Base-by-base conservation (phyloP, 257 asterid genomes). In the Dorcoceras hygrometricum region DNA sequence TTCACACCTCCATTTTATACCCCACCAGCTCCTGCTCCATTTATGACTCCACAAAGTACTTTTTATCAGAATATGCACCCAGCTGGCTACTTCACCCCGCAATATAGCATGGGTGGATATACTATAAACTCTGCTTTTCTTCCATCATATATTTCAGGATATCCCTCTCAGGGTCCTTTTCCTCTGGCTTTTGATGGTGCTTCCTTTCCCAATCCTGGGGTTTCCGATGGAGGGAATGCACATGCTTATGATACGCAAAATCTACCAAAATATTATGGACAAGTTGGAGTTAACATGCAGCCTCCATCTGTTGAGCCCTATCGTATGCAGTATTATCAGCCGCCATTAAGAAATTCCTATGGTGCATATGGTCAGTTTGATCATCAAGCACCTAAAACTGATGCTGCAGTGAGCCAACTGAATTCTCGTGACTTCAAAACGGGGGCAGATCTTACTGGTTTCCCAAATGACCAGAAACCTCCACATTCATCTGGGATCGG, bases 131-230 rank as follows among this genome's bases (percentile, higher is more conserved):
- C 81, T 31, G 31, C 79, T 6, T 64, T 31, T 68, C 54, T 73
- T 20, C 79, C 79, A 34, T 46, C 80, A 12, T 78, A 75, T 69
- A 23, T 73, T 29, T 29, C 79, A 31, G 83, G 83, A 68, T 73
- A 76, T 76, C 66, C 74, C 53, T 75, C 78, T 63, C 75, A 78
- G 19, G 71, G 71, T 20, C 28, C 75, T 26, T 62, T 72, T 24
- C 78, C 80, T 26, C 8, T 68, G 62, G 72, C 77, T 18, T 69
- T 64, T 14, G 34, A 34, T 20, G 46, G 65, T 61, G 63, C 71
- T 58, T 20, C 75, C 6, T 63, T 73, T 74, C 74, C 71, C 8
- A 18, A 32, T 66, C 36, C 78, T 39, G 76, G 79, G 9, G 58
- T 73, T 70, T 22, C 80, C 26, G 66, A 65, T 62, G 75, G 80